phyloP scores from a whole-genome alignment of 768 basidiomycete species.

The Boletus patriciae region DNA sequence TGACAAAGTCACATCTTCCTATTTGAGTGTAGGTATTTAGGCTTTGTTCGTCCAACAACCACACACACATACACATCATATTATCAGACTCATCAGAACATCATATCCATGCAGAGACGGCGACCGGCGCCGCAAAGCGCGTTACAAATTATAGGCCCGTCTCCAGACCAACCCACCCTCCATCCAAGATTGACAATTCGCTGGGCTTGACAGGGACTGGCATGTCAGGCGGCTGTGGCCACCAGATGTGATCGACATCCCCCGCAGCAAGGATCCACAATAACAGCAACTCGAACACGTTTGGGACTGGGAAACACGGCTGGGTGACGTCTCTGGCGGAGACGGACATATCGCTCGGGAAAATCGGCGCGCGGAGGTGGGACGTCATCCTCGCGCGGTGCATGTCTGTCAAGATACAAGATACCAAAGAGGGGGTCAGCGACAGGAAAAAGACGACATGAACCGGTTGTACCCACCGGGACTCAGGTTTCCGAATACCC shows the following conservation, averaged over 20 bases:
- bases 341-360: neutral
- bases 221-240: neutral
- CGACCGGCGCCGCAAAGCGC: no score
- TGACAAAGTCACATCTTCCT: no score
- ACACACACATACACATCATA: no score
- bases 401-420: neutral
- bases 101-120: no score
- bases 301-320: neutral
- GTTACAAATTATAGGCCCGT: neutral
- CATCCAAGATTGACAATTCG: neutral
- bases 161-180: neutral
- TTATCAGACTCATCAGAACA: no score
- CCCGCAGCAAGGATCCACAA: slow-evolving; percentile 12
- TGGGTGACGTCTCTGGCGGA: neutral
- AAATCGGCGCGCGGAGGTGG: slow-evolving; percentile 11
- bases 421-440: neutral
- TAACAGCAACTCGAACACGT: slow-evolving; percentile 10
- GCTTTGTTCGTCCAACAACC: no score
- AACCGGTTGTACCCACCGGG: neutral
- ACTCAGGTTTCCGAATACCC: slow-evolving; percentile 18
- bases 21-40: no score
- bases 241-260: neutral
- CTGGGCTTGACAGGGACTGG: neutral
- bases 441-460: neutral
- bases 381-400: slow-evolving; percentile 10